Evolutionary conservation across 2,329 filamentous ascomycete species (phyloP).

Genomic region (Fonsecaea multimorphosa): DNA sequence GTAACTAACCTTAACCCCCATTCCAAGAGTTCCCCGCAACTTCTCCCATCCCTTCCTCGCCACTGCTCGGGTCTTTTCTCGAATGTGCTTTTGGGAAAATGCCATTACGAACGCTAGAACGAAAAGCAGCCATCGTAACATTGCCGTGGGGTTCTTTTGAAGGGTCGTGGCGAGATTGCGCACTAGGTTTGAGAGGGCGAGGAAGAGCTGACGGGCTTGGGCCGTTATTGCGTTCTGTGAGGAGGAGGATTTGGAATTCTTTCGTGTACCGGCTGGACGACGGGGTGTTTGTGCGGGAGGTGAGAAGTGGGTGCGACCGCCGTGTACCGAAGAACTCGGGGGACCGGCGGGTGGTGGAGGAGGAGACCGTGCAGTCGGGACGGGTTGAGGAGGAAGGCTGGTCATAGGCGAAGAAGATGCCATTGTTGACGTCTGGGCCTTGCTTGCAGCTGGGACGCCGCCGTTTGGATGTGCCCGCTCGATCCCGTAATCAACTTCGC

Average conservation of each 20-base stretch:
- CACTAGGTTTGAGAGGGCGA: slow-evolving; percentile 56
- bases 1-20: slow-evolving; percentile 98
- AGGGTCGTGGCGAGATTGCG: slow-evolving; percentile 59
- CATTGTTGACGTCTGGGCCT: not conserved
- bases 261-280: slow-evolving; percentile 25
- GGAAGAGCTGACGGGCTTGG: slow-evolving; percentile 54
- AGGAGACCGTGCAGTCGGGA: slow-evolving; percentile 24
- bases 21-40: slow-evolving; percentile 81
- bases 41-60: slow-evolving; percentile 78
- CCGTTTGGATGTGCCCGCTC: slow-evolving; percentile 58
- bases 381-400: slow-evolving; percentile 25
- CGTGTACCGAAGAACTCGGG: slow-evolving; percentile 3
- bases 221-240: slow-evolving; percentile 45
- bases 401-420: slow-evolving; percentile 15
- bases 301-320: slow-evolving; percentile 30
- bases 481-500: slow-evolving; percentile 73
- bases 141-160: slow-evolving; percentile 60
- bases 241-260: slow-evolving; percentile 22
- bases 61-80: slow-evolving; percentile 74
- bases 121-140: slow-evolving; percentile 74
- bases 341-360: slow-evolving; percentile 13
- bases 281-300: slow-evolving; percentile 32
- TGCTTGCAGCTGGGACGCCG: slow-evolving; percentile 35
- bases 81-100: slow-evolving; percentile 74
- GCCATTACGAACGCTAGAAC: slow-evolving; percentile 77